Conservation (phyloP, 1,139 yeast genomes). For the Scheffersomyces stambukii region DNA sequence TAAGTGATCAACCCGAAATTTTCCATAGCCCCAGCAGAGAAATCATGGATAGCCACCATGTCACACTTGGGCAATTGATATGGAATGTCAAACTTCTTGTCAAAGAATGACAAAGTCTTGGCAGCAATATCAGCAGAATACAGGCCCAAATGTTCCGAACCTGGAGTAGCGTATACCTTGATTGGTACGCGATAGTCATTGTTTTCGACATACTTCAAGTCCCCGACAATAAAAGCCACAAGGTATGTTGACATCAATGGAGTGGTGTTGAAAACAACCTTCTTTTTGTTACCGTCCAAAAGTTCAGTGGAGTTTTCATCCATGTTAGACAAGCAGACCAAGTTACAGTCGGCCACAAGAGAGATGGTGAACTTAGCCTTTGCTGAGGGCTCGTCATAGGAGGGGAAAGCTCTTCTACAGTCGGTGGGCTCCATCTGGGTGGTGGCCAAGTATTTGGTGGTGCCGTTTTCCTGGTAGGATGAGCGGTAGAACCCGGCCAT, state of each 20-base stretch:
- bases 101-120: slow-evolving; percentile 49
- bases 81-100: slow-evolving; percentile 48
- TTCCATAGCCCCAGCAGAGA: slow-evolving; percentile 62
- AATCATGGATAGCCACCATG: slow-evolving; percentile 53
- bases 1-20: slow-evolving; percentile 57
- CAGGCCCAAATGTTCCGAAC: slow-evolving; percentile 45
- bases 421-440: slow-evolving; percentile 91
- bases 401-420: slow-evolving; percentile 88
- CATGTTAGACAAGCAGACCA: slow-evolving; percentile 79
- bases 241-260: slow-evolving; percentile 78
- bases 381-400: slow-evolving; percentile 81
- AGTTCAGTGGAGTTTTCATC: slow-evolving; percentile 51
- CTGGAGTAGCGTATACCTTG: slow-evolving; percentile 52
- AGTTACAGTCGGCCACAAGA: slow-evolving; percentile 53
- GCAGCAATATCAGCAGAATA: slow-evolving; percentile 51
- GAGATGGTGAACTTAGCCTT: slow-evolving; percentile 75
- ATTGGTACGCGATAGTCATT: slow-evolving; percentile 62
- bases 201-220: slow-evolving; percentile 66
- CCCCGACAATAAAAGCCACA: slow-evolving; percentile 77
- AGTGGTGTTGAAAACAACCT: slow-evolving; percentile 47
- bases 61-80: slow-evolving; percentile 61
- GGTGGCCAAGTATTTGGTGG: slow-evolving; percentile 62
- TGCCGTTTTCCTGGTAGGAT: slow-evolving; percentile 58
- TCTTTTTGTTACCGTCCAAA: slow-evolving; percentile 45
- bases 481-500: slow-evolving; percentile 91